Evolutionary conservation across 306 rosid species (phyloP).

Genomic region (Cucurbita ficifolia): DNA sequence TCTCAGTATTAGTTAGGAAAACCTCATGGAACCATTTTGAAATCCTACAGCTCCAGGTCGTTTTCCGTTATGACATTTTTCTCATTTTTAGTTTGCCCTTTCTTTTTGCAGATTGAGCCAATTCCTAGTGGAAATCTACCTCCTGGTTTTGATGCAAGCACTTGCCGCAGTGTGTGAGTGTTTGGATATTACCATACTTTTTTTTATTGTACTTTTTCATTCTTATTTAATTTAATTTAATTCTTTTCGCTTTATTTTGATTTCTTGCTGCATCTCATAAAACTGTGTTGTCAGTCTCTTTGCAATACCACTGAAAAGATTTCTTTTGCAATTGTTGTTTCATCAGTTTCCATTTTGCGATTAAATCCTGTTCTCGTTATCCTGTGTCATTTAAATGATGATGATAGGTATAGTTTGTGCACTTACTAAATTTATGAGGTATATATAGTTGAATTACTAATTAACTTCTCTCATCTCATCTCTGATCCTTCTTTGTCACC

Average conservation of each 20-base stretch:
- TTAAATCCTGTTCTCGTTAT: not conserved
- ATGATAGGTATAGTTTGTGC: not conserved
- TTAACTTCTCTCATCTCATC: conserved; percentile 7
- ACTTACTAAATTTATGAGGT: not conserved
- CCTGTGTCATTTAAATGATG: not conserved
- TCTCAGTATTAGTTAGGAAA: not conserved
- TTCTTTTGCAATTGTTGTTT: not conserved
- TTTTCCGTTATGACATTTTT: not conserved
- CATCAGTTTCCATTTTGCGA: not conserved
- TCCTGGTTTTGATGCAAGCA: conserved; percentile 99
- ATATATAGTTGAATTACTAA: conserved; percentile 10
- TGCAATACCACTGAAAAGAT: not conserved
- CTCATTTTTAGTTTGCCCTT: conserved; percentile 32
- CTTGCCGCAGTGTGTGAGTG: conserved; percentile 99
- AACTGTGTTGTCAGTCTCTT: not conserved
- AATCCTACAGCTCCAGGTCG: not conserved
- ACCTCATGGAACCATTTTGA: not conserved
- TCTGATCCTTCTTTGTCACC: conserved; percentile 10
- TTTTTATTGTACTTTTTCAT: not conserved
- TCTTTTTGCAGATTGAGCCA: conserved; percentile 98
- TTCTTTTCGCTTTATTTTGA: not conserved
- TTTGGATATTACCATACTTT: conserved; percentile 24
- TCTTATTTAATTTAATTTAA: not conserved
- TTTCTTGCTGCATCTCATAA: not conserved
- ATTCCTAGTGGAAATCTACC: conserved; percentile 99